Evolutionary conservation across 352 stramenopile species (phyloP), one percentile per base, ranked within the genome.

Genomic region (Globisporangium middletonii): DNA sequence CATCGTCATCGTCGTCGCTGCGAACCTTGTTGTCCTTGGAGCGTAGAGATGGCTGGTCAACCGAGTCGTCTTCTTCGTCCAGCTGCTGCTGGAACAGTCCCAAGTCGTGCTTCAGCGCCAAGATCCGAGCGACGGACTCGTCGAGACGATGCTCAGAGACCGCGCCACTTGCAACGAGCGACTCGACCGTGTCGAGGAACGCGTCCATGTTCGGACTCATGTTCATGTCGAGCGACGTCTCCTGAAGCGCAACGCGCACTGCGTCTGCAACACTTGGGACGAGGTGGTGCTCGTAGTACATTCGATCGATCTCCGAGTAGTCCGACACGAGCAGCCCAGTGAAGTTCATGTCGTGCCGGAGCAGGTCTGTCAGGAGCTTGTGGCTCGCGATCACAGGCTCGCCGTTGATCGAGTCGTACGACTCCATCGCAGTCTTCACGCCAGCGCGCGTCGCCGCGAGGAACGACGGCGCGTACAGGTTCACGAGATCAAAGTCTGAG

Each of bases 171-270:
- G 56, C 37, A 3, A 94, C 79, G 4, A 93, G 57, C 1, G 57
- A 62, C 37, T 92, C 73, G 2, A 86, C 77, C 0, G 72, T 85
- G 13, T 69, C 53, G 19, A 80, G 59, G 42, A 83, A 89, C 16
- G 72, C 73, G 27, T 71, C 47, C 43, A 75, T 61, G 52, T 85
- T 68, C 5, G 79, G 81, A 12, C 78, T 78, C 90, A 97, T 97
- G 58, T 86, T 94, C 83, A 98, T 97, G 57, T 98, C 94, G 27
- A 98, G 74, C 45, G 79, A 94, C 0, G 89, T 97, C 57, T 96
- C 68, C 41, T 62, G 60, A 33, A 97, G 64, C n/a, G 83, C 71
- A 0, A 93, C 58, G 8, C 69, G 70, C 4, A 95, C 73, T 35
- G 89, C 86, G 16, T 94, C 80, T 2, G 68, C 67, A 11, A 83